These are phyloP conservation scores for Trichoderma aggressivum DNA, from an alignment of 2,329 filamentous ascomycete species.

Conservation along the genomic window DNA sequence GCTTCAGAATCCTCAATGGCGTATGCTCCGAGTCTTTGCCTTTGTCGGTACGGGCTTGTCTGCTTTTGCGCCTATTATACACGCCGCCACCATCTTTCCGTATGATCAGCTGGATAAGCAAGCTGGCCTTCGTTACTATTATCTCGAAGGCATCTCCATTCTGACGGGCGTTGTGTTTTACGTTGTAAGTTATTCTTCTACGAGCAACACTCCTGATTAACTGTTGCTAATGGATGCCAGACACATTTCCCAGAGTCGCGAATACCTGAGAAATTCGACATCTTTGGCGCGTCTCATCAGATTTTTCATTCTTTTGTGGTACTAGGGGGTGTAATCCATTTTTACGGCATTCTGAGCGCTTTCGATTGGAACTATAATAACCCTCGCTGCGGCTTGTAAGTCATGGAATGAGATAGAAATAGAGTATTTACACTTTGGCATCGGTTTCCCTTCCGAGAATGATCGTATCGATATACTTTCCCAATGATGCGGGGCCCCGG, in stretches of 20 bases:
- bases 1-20: conserved; percentile 26
- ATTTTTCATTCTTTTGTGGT: conserved; percentile 46
- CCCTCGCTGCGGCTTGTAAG: background rate
- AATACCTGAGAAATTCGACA: conserved; percentile 42
- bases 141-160: conserved; percentile 33
- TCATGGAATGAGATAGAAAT: background rate
- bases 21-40: conserved; percentile 34
- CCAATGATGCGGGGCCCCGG: background rate
- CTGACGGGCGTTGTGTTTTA: background rate
- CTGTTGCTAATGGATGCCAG: conserved; percentile 24
- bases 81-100: conserved; percentile 37
- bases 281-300: conserved; percentile 44
- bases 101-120: conserved; percentile 38
- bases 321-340: conserved; percentile 26
- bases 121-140: conserved; percentile 40
- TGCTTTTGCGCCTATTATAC: conserved; percentile 38
- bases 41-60: conserved; percentile 40
- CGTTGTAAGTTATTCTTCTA: background rate
- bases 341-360: background rate
- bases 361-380: background rate
- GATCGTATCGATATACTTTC: background rate
- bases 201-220: no score
- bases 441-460: background rate
- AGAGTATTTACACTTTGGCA: background rate
- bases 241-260: conserved; percentile 42